Evolutionary conservation across 2,329 filamentous ascomycete genomes (phyloP), one percentile per base, ranked within the genome.

Genomic region (Colletotrichum magnum): DNA sequence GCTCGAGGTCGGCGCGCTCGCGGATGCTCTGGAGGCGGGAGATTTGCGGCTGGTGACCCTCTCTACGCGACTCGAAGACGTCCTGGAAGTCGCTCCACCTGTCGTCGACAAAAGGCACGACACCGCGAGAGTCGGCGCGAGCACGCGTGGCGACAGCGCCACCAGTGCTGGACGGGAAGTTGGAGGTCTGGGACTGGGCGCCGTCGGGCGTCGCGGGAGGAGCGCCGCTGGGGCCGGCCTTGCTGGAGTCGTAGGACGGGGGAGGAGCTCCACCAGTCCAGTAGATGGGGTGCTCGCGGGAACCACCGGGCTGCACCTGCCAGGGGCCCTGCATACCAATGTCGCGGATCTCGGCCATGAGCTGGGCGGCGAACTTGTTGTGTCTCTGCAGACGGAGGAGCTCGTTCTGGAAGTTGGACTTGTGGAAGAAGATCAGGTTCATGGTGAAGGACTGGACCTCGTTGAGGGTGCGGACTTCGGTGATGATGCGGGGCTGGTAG

Each of bases 381-480:
- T 96, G 93, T 18, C 95, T 90, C 74, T 93, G 93, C 2, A 98
- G 88, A 82, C 95, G 94, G 26, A 98, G 86, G 52, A 97, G 86
- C 78, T 98, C 95, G 77, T 98, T 98, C 78, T 98, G 95, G 89
- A 93, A 98, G 79, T 95, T 98, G 68, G 92, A 94, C 80, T 98
- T 98, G 87, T 98, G 97, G 85, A 98, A 98, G 85, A 97, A 97
- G 76, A 98, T 91, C 65, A 98, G 90, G 80, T 97, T 98, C 76
- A 98, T 87, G 4, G 91, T 94, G 76, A 97, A 91, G 6, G 92
- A 93, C 77, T 95, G 94, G 43, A 94, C 93, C 74, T 97, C 92
- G 26, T 91, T 90, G 59, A 98, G 90, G 9, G 90, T 89, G 26
- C 89, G 89, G 74, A 98, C 85, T 80, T 97, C 94, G 0, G 94